A percentile compares a stretch with the other conserved stretches of the same genome.
These are phyloP conservation scores for Lactarius indigo DNA, from an alignment of 768 basidiomycete genomes.

Conservation along the genomic window DNA sequence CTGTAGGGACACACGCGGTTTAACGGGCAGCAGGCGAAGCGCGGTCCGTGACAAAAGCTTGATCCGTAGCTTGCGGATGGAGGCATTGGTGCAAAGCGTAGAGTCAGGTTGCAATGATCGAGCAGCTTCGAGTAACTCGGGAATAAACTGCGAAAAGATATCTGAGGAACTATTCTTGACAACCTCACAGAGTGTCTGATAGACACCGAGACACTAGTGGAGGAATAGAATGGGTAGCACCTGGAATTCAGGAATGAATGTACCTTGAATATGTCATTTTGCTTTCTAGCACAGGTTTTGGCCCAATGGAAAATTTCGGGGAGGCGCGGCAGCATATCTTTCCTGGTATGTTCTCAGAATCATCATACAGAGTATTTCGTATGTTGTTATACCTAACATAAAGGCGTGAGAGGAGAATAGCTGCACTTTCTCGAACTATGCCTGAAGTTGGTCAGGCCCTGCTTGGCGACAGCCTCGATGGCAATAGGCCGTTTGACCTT, in stretches of 20 bases:
- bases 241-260: neutral
- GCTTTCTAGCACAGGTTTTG: neutral
- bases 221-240: conserved; percentile 1
- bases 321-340: conserved; percentile 40
- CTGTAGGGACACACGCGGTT: conserved; percentile 34
- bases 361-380: conserved; percentile 8
- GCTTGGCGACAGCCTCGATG: conserved; percentile 58
- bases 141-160: conserved; percentile 44
- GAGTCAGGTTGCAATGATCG: conserved; percentile 40
- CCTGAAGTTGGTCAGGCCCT: conserved; percentile 65
- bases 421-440: conserved; percentile 80
- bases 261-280: conserved; percentile 22
- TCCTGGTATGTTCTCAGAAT: conserved; percentile 38
- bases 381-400: conserved; percentile 62
- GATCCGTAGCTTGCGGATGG: conserved; percentile 62
- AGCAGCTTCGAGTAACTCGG: conserved; percentile 45
- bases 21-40: conserved; percentile 56
- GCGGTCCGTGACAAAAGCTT: conserved; percentile 69
- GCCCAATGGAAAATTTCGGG: conserved; percentile 20
- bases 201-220: conserved; percentile 58
- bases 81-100: conserved; percentile 50
- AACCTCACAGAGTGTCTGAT: conserved; percentile 70
- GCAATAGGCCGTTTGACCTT: conserved; percentile 50
- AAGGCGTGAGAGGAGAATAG: conserved; percentile 72
- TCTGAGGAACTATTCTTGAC: conserved; percentile 59